Base-by-base conservation (phyloP, 805 yeast genomes). In the Yarrowia deformans region DNA sequence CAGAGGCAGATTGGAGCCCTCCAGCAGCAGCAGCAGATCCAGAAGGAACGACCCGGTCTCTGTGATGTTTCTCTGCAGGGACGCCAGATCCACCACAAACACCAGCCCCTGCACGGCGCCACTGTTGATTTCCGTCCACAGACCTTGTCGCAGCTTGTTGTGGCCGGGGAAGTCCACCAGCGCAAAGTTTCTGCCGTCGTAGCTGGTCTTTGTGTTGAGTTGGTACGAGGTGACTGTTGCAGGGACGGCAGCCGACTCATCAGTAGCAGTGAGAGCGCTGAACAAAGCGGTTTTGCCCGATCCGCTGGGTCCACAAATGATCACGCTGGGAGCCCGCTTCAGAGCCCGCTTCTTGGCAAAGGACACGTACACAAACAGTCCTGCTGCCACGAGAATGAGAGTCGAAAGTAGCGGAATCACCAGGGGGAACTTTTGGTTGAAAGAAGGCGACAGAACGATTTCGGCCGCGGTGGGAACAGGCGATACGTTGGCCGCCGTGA, bases 101-200 rank as follows among this genome's bases (percentile, higher is more conserved):
- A 93, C 79, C 6, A 92, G 79, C 6, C 97, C 97, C 23, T 78
- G 69, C 55, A 84, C 79, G 18, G 72, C 78, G 69, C 81, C 80
- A 55, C 87, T 75, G 72, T 84, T 80, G 69, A 84, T 84, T 68
- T 84, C 83, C 70, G 81, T 72, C 42, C 87, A 80, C 64, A 88
- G 79, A 69, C 86, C 85, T 32, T 48, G 68, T 68, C 84, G 85
- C 72, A 93, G 85, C 78, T 91, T 92, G 69, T 84, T 80, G 79
- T 90, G 93, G n/a, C 98, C 97, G 1, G 99, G 99, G 71, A 87
- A 87, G 75, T 94, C 98, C 66, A 89, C 83, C 48, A 93, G 77
- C 71, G 83, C 85, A 74, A 80, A 84, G 69, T 37, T 37, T 4
- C 23, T 46, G 37, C 35, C 68, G n/a, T 48, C 32, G 23, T 23